Percentiles rank a stretch among this genome's conserved stretches.
Evolutionary conservation across 306 rosid genomes (phyloP).

Genomic region (Vachellia collinsii): DNA sequence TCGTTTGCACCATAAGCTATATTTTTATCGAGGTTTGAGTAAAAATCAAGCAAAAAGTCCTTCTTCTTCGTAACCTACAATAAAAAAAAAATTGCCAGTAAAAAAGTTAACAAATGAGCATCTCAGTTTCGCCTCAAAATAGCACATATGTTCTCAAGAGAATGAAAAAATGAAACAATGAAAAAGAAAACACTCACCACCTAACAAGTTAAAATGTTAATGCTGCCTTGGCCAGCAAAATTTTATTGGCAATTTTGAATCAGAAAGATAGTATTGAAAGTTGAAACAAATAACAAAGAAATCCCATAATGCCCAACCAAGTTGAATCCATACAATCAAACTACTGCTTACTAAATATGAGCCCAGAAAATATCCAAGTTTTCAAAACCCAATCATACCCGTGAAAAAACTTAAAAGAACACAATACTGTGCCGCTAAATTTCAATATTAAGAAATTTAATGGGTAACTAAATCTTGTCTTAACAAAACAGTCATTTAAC

Average conservation of each 20-base stretch:
- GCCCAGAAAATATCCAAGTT: background rate
- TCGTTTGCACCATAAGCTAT: slow-evolving; percentile 76
- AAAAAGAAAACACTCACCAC: background rate
- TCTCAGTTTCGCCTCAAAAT: background rate
- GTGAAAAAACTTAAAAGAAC: background rate
- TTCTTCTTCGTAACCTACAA: slow-evolving; percentile 85
- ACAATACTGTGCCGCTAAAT: background rate
- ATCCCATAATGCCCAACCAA: background rate
- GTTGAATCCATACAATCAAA: background rate
- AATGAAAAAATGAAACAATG: background rate
- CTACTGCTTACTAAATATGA: background rate
- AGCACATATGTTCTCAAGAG: background rate
- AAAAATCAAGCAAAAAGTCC: slow-evolving; percentile 79
- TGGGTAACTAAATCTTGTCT: background rate
- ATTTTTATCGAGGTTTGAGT: slow-evolving; percentile 74
- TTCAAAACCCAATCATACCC: background rate
- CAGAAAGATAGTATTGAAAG: background rate
- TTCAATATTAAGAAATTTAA: background rate
- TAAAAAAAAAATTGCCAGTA: background rate
- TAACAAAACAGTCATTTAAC: background rate
- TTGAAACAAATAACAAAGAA: background rate
- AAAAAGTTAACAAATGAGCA: background rate
- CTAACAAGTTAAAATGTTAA: background rate
- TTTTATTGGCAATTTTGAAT: background rate
- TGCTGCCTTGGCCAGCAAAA: background rate